Evolutionary conservation across 2,329 filamentous ascomycete genomes (phyloP), one percentile per base, ranked within the genome.

Genomic region (Aspergillus sclerotialis): DNA sequence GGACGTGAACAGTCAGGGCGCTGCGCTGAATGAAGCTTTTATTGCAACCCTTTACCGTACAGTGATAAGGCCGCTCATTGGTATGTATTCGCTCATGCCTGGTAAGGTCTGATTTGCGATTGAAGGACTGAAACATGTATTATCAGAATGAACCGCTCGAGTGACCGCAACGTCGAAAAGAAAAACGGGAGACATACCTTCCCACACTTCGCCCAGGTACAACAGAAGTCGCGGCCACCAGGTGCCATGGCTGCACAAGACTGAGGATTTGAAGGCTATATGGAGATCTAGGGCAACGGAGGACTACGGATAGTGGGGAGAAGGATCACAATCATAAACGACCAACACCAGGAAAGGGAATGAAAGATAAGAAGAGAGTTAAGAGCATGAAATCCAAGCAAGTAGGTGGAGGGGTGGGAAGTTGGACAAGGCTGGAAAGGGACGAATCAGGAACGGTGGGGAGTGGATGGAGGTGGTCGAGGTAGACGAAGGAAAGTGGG

Each of bases 21-120:
- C 64, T 68, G 37, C 65, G 62, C 44, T 68, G 65, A 39, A 68
- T 68, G 42, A 68, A 68, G 45, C 63, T 67, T 49, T 68, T 68
- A 36, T 61, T 62, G 52, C 65, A 68, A 38, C 62, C 60, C 33
- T 58, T 53, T 31, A 64, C 58, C 1, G 54, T 64, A 48, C 65
- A 68, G 32, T 61, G 58, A 40, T 68, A 68, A n/a, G 65, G 65
- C 30, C 65, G 61, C 42, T 68, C 65, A 44, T 68, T 68, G 44
- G 65, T 68, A 36, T 68, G 65, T 49, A 68, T 68, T 36, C 65
- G 61, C 45, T 62, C 64, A 44, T 68, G 65, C 40, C 65, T 56
- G 45, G 63, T 63, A 26, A 68, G 57, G 48, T 68, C 65, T 14
- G 65, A 68, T 39, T 68, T 68, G 52, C 65, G 63, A 56, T 68